Conservation (phyloP, 2,329 filamentous ascomycete species). For the Plenodomus lindquistii region DNA sequence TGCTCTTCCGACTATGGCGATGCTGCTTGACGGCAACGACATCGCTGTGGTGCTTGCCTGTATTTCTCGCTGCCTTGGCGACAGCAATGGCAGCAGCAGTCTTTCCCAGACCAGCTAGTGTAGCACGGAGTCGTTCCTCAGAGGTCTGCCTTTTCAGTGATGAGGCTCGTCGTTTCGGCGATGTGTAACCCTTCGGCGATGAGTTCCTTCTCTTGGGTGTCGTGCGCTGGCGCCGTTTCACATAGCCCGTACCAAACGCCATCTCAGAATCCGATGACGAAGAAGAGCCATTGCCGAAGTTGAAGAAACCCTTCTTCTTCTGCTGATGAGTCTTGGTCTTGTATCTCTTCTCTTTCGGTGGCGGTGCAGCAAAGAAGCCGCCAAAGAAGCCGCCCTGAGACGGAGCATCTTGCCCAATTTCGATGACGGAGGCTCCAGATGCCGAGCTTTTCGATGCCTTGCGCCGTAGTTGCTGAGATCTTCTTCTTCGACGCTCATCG, state of each 20-base stretch:
- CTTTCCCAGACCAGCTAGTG: conserved; percentile 52
- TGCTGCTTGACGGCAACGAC: conserved; percentile 42
- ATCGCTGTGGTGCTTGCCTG: conserved; percentile 34
- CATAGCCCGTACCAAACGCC: conserved; percentile 50
- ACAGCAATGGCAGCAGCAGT: conserved; percentile 55
- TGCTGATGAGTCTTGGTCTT: conserved; percentile 38
- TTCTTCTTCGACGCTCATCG: conserved; percentile 31
- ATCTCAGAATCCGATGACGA: conserved; percentile 52
- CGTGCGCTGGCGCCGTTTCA: conserved; percentile 25
- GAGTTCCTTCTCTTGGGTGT: conserved; percentile 19
- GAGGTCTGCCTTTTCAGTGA: conserved; percentile 39
- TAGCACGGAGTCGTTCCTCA: conserved; percentile 52
- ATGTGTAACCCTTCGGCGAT: not conserved
- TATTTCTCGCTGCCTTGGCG: conserved; percentile 49
- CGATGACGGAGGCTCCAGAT: conserved; percentile 62
- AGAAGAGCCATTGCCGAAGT: conserved; percentile 52
- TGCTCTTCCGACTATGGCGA: conserved; percentile 25
- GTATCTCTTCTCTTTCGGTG: conserved; percentile 34
- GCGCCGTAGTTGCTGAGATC: conserved; percentile 30
- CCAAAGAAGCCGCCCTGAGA: conserved; percentile 50
- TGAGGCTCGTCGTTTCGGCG: conserved; percentile 13
- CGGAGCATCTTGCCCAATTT: conserved; percentile 64
- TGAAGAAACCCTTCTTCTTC: conserved; percentile 54
- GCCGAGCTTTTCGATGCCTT: conserved; percentile 42
- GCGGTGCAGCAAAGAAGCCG: conserved; percentile 63